Conservation (phyloP, 2,329 filamentous ascomycete species). For the Colletotrichum eremochloae region DNA sequence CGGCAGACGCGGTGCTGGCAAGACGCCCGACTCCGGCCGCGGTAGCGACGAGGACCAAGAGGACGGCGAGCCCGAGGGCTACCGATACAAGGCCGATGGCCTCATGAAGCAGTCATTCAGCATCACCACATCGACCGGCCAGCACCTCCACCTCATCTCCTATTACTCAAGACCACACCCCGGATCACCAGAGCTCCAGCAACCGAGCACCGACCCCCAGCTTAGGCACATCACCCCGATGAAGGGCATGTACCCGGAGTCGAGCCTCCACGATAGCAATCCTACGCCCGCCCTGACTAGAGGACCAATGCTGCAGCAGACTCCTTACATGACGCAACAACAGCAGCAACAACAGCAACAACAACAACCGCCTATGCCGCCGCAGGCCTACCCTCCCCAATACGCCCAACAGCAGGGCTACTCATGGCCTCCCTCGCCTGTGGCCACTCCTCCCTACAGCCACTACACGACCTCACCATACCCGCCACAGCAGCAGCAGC, state of each 20-base stretch:
- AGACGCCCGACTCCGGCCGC: constrained; percentile 86
- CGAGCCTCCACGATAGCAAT: constrained; percentile 87
- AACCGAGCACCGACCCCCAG: constrained; percentile 84
- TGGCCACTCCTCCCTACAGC: constrained; percentile 66
- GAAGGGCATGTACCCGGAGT: constrained; percentile 98
- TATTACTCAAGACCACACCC: constrained; percentile 90
- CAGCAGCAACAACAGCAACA: constrained; percentile 44
- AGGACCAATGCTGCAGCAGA: constrained; percentile 72
- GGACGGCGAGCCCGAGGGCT: constrained; percentile 88
- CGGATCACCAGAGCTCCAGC: constrained; percentile 78
- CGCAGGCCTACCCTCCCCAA: constrained; percentile 55
- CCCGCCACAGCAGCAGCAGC: constrained; percentile 46
- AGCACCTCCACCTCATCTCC: constrained; percentile 97
- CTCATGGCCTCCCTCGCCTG: constrained; percentile 68
- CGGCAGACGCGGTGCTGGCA: constrained; percentile 71
- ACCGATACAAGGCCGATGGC: constrained; percentile 94
- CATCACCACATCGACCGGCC: constrained; percentile 89
- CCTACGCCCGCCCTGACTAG: constrained; percentile 85
- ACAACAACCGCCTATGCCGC: constrained; percentile 54
- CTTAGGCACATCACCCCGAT: constrained; percentile 86
- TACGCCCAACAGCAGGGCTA: constrained; percentile 60
- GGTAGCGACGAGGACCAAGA: constrained; percentile 89
- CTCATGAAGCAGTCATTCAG: constrained; percentile 99
- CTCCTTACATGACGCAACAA: constrained; percentile 45
- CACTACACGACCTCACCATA: constrained; percentile 59